phyloP scores from a whole-genome alignment of 345 rosid genomes.

The Noccaea bulbosa region DNA sequence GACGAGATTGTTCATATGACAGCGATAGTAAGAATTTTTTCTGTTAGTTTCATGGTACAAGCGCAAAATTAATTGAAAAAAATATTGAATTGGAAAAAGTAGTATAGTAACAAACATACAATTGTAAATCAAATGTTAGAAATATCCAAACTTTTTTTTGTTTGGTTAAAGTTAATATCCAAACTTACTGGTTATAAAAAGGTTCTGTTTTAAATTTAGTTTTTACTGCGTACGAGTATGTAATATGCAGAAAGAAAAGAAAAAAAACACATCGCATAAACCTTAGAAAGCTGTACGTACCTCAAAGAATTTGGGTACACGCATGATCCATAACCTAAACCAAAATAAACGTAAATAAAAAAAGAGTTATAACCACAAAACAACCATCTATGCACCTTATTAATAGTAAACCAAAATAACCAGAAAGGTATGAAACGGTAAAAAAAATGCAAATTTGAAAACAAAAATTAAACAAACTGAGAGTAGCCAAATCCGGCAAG shows the following conservation, averaged over 20 bases:
- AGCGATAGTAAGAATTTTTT: not conserved
- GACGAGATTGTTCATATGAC: not conserved
- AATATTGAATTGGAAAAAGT: constrained; percentile 1
- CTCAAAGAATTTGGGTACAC: constrained; percentile 70
- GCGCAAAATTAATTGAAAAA: not conserved
- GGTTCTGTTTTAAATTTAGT: not conserved
- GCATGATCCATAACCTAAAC: constrained; percentile 83
- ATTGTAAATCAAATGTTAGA: not conserved
- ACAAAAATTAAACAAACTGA: not conserved
- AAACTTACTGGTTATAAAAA: not conserved
- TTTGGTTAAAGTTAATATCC: not conserved
- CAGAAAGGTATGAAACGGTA: not conserved
- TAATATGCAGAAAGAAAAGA: not conserved
- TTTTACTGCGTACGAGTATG: not conserved
- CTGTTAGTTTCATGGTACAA: constrained; percentile 1
- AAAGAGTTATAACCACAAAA: not conserved
- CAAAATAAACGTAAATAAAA: constrained; percentile 10
- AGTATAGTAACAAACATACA: constrained; percentile 8
- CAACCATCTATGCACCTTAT: not conserved
- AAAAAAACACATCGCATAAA: not conserved
- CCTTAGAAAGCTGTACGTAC: constrained; percentile 39
- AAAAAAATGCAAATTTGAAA: not conserved
- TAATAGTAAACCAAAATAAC: not conserved
- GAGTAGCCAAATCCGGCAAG: not conserved
- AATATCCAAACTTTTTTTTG: not conserved